These are phyloP conservation scores for Rhodotorula paludigena DNA, from an alignment of 768 basidiomycete species.

Conservation along the genomic window DNA sequence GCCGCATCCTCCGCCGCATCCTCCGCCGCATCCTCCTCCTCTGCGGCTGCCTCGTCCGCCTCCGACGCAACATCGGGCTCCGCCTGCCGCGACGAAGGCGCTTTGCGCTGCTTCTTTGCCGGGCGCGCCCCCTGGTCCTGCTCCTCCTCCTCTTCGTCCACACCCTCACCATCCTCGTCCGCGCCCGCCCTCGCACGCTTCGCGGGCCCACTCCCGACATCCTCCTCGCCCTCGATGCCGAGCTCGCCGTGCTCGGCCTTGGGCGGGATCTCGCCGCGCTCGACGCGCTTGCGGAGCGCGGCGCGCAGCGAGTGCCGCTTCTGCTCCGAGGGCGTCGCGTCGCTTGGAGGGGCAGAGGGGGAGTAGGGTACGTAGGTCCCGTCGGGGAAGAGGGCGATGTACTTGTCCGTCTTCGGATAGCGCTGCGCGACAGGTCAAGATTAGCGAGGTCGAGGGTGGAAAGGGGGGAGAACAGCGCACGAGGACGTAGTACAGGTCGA, in stretches of 20 bases:
- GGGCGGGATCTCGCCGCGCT: conserved; percentile 55
- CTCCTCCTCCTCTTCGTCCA: background rate
- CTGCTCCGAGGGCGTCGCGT: conserved; percentile 39
- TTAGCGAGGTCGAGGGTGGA: background rate
- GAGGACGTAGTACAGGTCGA: conserved; percentile 85
- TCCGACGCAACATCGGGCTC: background rate
- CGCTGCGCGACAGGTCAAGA: conserved; percentile 52
- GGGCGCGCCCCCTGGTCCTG: conserved; percentile 2
- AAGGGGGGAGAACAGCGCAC: conserved; percentile 49
- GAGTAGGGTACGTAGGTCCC: conserved; percentile 18
- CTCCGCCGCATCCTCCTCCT: background rate
- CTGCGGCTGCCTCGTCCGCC: background rate
- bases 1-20: conserved; percentile 7
- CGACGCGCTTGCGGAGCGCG: conserved; percentile 61
- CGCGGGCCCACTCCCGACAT: conserved; percentile 44
- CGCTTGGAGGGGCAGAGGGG: conserved; percentile 51
- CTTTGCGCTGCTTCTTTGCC: conserved; percentile 13
- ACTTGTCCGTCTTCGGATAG: conserved; percentile 78
- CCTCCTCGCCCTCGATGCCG: conserved; percentile 46
- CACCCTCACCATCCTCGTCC: conserved; percentile 40
- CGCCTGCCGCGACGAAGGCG: background rate
- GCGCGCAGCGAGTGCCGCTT: conserved; percentile 51
- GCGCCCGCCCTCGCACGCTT: conserved; percentile 47
- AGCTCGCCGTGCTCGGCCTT: conserved; percentile 58
- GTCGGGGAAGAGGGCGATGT: conserved; percentile 77